phyloP scores from a whole-genome alignment of 805 yeast genomes.

The Brettanomyces bruxellensis region DNA sequence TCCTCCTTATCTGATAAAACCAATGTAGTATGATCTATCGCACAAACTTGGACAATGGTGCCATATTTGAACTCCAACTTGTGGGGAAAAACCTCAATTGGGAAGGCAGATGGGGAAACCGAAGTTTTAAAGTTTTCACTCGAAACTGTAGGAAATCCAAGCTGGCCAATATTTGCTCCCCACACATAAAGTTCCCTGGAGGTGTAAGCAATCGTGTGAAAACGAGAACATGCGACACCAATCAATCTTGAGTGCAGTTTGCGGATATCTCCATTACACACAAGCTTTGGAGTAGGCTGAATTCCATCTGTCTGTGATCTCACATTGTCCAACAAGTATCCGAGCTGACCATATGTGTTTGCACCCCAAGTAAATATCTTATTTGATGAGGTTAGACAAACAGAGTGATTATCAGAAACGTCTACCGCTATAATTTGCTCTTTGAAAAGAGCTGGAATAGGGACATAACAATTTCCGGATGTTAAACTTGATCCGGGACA shows the following conservation, averaged over 20 bases:
- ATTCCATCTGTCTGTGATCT: background rate
- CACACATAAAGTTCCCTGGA: conserved; percentile 43
- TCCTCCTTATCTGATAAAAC: conserved; percentile 50
- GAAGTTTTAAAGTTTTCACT: conserved; percentile 3
- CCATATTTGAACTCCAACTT: conserved; percentile 35
- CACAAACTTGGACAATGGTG: conserved; percentile 44
- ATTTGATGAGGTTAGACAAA: conserved; percentile 44
- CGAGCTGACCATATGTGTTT: conserved; percentile 29
- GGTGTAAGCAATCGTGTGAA: conserved; percentile 58
- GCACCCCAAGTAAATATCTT: conserved; percentile 76
- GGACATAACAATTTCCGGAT: conserved; percentile 29
- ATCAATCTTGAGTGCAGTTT: conserved; percentile 9
- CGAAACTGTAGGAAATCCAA: conserved; percentile 41
- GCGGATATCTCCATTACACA: background rate
- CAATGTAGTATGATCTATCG: conserved; percentile 64
- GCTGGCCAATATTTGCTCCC: conserved; percentile 80
- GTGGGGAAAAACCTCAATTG: conserved; percentile 29
- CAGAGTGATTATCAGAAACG: conserved; percentile 58
- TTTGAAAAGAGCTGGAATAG: conserved; percentile 19
- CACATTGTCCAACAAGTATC: background rate
- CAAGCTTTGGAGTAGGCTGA: background rate
- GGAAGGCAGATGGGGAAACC: background rate
- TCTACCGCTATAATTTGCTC: conserved; percentile 30
- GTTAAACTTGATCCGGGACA: conserved; percentile 28
- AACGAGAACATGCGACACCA: conserved; percentile 54